phyloP scores from a whole-genome alignment of 352 stramenopile genomes.

The Thalassiosira mediterranea region DNA sequence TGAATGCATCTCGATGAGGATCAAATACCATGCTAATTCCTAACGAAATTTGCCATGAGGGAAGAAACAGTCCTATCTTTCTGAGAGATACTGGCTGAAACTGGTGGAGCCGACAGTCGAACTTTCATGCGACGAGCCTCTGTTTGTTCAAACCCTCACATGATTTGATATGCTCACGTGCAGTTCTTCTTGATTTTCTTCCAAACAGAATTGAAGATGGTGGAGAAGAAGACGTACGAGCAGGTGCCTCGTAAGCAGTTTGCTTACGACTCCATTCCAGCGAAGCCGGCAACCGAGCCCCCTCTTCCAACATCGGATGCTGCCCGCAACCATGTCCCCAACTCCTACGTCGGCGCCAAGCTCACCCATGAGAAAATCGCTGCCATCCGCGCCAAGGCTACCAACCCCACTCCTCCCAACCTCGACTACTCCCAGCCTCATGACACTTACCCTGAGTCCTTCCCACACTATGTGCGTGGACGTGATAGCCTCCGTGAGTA shows the following conservation, averaged over 20 bases:
- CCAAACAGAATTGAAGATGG: conserved; percentile 29
- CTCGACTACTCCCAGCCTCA: conserved; percentile 76
- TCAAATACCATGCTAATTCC: conserved; percentile 45
- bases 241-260: conserved; percentile 67
- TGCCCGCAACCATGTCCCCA: conserved; percentile 76
- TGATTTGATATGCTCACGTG: not conserved
- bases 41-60: conserved; percentile 31
- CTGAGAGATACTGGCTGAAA: conserved; percentile 23
- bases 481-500: conserved; percentile 86
- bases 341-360: conserved; percentile 75
- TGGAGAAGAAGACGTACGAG: conserved; percentile 1
- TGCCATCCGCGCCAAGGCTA: conserved; percentile 70
- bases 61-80: conserved; percentile 12
- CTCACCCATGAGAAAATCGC: conserved; percentile 78
- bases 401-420: conserved; percentile 57
- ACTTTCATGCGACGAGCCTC: not conserved
- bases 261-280: conserved; percentile 71
- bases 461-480: conserved; percentile 87
- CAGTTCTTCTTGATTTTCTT: not conserved
- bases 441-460: conserved; percentile 74
- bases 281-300: conserved; percentile 73
- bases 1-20: conserved; percentile 43
- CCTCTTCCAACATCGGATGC: conserved; percentile 78
- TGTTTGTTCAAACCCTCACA: not conserved
- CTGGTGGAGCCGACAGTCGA: not conserved